Evolutionary conservation across 345 rosid genomes (phyloP), one percentile per base, ranked within the genome.

Genomic region (Eucalyptus polyanthemos): DNA sequence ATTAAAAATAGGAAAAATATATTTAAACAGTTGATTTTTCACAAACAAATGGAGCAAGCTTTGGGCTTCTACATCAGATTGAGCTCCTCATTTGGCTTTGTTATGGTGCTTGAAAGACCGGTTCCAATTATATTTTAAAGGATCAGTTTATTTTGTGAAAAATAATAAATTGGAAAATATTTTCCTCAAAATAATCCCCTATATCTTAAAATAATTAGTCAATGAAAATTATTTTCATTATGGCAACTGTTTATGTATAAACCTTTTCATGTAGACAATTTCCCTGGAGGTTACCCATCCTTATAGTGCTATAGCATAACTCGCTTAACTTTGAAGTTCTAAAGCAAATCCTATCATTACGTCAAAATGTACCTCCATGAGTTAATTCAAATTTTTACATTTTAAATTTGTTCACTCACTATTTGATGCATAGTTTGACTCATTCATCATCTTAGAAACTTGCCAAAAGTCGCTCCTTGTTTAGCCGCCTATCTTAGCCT

Each of bases 401-500:
- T 53, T 53, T 5, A 8, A 11, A 53, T 8, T 53, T 53, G 11
- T 5, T 53, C 5, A 8, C 1, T 53, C 58, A 8, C 25, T 53
- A 19, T 53, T 53, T 0, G 1, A 53, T 53, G 24, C 25, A 2
- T 53, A 8, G 11, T 53, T 53, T 53, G 58, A 53, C 58, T 53
- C 25, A 8, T 53, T 53, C 5, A 53, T 2, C 58, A 53, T 53
- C 1, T 53, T 4, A 53, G 2, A 53, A 53, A 53, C 25, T 53
- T 53, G 11, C 25, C 58, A 19, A 53, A 51, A 53, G 58, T 19
- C 3, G 0, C 11, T 53, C 2, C 4, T 53, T 21, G 0, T 53
- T 11, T 53, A 8, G 2, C 58, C 1, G 25, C 21, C 25, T 0
- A 53, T 8, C 25, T 0, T 1, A 0, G 5, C 58, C 58, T 53